Conservation (phyloP, 306 rosid genomes). For the Datisca glomerata region DNA sequence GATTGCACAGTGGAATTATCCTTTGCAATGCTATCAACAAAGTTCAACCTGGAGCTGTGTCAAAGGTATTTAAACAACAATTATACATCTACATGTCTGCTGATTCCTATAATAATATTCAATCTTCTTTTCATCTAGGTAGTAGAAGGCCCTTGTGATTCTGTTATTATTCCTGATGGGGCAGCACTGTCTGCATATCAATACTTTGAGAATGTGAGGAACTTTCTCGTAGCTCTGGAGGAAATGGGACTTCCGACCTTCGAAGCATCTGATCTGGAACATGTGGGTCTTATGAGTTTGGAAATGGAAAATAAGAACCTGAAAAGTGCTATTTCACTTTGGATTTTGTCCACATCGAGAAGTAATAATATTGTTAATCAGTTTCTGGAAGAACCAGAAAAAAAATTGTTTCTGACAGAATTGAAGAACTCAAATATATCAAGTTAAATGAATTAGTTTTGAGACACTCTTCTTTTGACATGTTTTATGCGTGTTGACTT, state of each 20-base stretch:
- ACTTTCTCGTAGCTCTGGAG: slow-evolving; percentile 42
- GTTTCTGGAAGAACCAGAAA: too few relatives aligned
- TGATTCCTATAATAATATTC: slow-evolving; percentile 8
- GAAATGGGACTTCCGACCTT: slow-evolving; percentile 70
- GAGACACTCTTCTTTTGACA: too few relatives aligned
- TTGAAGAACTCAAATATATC: too few relatives aligned
- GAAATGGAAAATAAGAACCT: background rate
- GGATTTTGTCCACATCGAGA: too few relatives aligned
- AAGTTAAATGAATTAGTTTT: too few relatives aligned
- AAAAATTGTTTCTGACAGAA: too few relatives aligned
- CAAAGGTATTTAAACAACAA: too few relatives aligned
- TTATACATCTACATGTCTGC: slow-evolving; percentile 1
- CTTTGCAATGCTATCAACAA: slow-evolving; percentile 81
- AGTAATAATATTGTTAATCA: too few relatives aligned
- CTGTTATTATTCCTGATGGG: slow-evolving; percentile 35
- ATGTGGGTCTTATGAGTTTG: slow-evolving; percentile 26
- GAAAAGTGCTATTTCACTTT: slow-evolving; percentile 1
- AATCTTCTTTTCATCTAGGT: slow-evolving; percentile 20
- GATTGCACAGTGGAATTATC: slow-evolving; percentile 77
- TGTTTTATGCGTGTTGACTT: background rate
- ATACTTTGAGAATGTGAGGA: slow-evolving; percentile 49
- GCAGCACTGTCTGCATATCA: slow-evolving; percentile 54
- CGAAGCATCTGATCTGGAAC: slow-evolving; percentile 81
- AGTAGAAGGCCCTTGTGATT: slow-evolving; percentile 43
- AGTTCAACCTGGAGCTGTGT: slow-evolving; percentile 63